Conservation (phyloP, 768 basidiomycete genomes). For the Collybia mongolica region DNA sequence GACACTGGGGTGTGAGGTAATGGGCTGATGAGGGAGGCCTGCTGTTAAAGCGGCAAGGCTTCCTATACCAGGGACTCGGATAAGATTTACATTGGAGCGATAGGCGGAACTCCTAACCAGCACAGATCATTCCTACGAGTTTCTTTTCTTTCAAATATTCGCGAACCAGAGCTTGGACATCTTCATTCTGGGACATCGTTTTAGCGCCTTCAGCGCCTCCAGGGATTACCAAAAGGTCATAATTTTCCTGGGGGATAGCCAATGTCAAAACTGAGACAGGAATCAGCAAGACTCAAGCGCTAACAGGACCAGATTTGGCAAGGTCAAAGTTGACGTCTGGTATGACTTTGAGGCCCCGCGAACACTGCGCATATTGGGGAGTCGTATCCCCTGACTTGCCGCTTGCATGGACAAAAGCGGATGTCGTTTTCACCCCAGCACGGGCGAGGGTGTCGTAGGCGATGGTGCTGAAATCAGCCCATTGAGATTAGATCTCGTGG, state of each 20-base stretch:
- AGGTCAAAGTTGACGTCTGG: conserved; percentile 58
- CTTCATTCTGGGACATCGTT: conserved; percentile 57
- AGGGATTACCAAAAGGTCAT: conserved; percentile 71
- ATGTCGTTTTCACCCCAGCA: conserved; percentile 64
- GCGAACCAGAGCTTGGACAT: conserved; percentile 63
- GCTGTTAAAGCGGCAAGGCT: conserved; percentile 66
- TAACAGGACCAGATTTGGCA: conserved; percentile 45
- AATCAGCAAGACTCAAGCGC: conserved; percentile 10
- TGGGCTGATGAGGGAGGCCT: conserved; percentile 54
- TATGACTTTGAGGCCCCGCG: conserved; percentile 71
- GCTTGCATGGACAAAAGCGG: conserved; percentile 48
- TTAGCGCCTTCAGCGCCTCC: conserved; percentile 80
- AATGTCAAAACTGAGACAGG: neutral
- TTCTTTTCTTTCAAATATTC: conserved; percentile 54
- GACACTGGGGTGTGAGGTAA: conserved; percentile 82
- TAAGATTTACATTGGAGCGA: neutral
- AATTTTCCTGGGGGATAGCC: conserved; percentile 47
- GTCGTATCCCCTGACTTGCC: conserved; percentile 28
- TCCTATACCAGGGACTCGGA: conserved; percentile 38
- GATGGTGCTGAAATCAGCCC: conserved; percentile 54
- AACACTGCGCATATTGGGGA: conserved; percentile 58
- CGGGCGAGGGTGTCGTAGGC: conserved; percentile 81
- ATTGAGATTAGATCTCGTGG: neutral
- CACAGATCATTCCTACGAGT: conserved; percentile 83
- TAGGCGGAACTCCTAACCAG: conserved; percentile 44